Conservation (phyloP, 2,329 filamentous ascomycete species). For the Fusarium floridanum region DNA sequence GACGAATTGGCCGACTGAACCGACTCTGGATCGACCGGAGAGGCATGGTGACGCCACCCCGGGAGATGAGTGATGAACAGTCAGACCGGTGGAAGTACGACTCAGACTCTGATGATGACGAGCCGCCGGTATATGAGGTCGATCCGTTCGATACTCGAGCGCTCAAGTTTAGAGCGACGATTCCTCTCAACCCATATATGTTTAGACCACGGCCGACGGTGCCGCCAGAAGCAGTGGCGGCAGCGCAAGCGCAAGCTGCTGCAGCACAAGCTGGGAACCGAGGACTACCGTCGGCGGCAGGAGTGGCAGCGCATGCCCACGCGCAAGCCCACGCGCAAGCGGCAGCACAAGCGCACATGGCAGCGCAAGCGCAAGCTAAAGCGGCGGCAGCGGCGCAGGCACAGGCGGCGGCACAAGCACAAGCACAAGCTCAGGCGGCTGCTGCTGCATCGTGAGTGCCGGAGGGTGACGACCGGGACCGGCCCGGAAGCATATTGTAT, state of each 20-base stretch:
- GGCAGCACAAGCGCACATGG: constrained; percentile 46
- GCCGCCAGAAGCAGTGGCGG: constrained; percentile 46
- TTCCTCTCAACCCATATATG: constrained; percentile 62
- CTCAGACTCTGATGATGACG: constrained; percentile 86
- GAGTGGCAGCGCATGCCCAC: constrained; percentile 45
- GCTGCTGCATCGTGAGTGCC: constrained; percentile 15
- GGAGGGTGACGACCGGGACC: neutral
- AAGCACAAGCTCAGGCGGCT: constrained; percentile 34
- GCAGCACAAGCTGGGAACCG: constrained; percentile 43
- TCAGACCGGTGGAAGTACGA: constrained; percentile 88
- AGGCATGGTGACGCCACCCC: constrained; percentile 67
- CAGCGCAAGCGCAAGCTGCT: constrained; percentile 35
- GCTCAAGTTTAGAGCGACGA: constrained; percentile 71
- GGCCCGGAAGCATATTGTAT: constrained; percentile 38
- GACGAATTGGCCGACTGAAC: constrained; percentile 86
- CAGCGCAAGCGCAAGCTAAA: constrained; percentile 42
- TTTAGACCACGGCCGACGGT: constrained; percentile 55
- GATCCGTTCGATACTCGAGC: constrained; percentile 76
- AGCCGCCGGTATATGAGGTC: constrained; percentile 78
- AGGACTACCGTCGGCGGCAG: constrained; percentile 44
- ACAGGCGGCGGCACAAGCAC: constrained; percentile 29
- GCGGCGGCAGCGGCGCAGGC: constrained; percentile 14
- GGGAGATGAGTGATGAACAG: constrained; percentile 59
- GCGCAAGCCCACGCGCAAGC: constrained; percentile 46
- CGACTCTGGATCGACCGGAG: constrained; percentile 90